Conservation (phyloP, 345 rosid genomes). For the Euphorbia tirucalli region DNA sequence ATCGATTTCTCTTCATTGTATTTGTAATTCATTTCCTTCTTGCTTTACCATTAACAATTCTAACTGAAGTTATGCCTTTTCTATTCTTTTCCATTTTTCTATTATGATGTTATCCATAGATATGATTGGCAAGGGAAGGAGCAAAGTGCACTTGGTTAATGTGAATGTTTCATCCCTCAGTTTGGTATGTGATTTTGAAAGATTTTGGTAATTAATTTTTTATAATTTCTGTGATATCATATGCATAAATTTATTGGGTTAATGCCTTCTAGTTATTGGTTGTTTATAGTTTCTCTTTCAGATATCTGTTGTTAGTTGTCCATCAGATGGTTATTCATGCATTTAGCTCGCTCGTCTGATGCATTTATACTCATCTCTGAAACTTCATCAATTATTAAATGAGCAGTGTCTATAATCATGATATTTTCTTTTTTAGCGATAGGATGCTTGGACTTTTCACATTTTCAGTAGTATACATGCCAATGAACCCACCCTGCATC, state of each 20-base stretch:
- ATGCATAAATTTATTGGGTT: background rate
- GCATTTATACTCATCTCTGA: background rate
- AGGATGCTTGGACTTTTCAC: constrained; percentile 60
- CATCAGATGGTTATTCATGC: background rate
- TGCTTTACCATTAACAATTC: background rate
- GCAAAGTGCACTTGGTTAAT: constrained; percentile 37
- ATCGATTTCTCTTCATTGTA: background rate
- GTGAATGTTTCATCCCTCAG: constrained; percentile 50
- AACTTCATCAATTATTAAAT: background rate
- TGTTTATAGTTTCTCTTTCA: background rate
- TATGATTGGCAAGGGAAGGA: constrained; percentile 38
- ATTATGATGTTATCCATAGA: constrained; percentile 29
- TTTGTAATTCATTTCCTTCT: background rate
- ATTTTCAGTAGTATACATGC: constrained; percentile 35
- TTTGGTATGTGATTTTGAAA: constrained; percentile 45
- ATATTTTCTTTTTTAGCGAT: constrained; percentile 39
- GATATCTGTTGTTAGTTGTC: background rate
- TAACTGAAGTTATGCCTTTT: background rate
- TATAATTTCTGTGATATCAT: background rate
- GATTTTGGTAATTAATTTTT: background rate
- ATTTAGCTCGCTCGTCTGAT: background rate
- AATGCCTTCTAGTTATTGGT: background rate
- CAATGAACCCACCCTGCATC: constrained; percentile 29
- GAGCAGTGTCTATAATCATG: background rate
- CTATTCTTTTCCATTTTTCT: constrained; percentile 9